phyloP scores from a whole-genome alignment of 2,329 filamentous ascomycete genomes.

The Penicillium oxalicum region DNA sequence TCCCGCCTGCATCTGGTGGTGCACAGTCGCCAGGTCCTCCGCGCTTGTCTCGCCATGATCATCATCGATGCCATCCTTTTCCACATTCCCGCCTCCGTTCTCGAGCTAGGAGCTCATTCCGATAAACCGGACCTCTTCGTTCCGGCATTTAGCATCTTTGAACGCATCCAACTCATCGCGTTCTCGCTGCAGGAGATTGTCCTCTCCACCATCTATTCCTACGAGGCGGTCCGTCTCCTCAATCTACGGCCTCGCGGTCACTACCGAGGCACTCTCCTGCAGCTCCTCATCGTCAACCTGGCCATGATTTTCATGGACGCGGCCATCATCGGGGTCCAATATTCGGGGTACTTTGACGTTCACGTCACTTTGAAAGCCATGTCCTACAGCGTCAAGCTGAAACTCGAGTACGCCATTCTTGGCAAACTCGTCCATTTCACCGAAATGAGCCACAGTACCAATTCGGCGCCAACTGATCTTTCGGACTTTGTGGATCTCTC shows the following conservation, averaged over 20 bases:
- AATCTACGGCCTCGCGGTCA: constrained; percentile 36
- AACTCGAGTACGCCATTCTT: constrained; percentile 44
- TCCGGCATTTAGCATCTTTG: constrained; percentile 40
- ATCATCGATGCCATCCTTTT: constrained; percentile 39
- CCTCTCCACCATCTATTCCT: constrained; percentile 49
- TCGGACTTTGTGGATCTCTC: constrained; percentile 23
- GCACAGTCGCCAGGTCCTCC: constrained; percentile 30
- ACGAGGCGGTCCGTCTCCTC: constrained; percentile 47
- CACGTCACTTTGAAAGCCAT: constrained; percentile 42
- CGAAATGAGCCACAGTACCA: constrained; percentile 10
- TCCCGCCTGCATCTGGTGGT: constrained; percentile 45
- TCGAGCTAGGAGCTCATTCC: constrained; percentile 38
- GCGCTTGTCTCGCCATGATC: constrained; percentile 40
- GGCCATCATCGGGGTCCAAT: constrained; percentile 37
- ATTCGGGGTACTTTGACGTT: constrained; percentile 37
- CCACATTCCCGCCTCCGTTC: constrained; percentile 37
- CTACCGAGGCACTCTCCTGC: constrained; percentile 38
- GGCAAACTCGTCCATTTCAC: constrained; percentile 33
- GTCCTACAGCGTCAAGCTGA: constrained; percentile 45
- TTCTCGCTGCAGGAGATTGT: constrained; percentile 52
- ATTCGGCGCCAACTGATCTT: constrained; percentile 17
- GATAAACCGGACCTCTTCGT: constrained; percentile 19
- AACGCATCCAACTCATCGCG: constrained; percentile 50
- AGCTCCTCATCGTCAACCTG: constrained; percentile 44
- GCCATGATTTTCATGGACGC: constrained; percentile 43